Evolutionary conservation across 345 rosid species (phyloP).

Genomic region (Eucalyptus urophylla): DNA sequence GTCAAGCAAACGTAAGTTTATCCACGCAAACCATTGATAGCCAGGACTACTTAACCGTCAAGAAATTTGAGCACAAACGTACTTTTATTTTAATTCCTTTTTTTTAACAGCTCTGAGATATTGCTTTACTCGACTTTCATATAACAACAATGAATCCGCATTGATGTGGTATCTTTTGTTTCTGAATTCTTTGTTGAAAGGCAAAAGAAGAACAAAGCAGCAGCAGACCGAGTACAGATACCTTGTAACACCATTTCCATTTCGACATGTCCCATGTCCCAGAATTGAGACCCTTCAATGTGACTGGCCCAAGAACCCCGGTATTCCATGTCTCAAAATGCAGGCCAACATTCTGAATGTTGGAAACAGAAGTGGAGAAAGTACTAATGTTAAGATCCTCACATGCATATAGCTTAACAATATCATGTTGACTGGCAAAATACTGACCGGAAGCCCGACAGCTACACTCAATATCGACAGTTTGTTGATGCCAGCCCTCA

Average conservation of each 20-base stretch:
- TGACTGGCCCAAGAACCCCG: slow-evolving; percentile 80
- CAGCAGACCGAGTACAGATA: slow-evolving; percentile 4
- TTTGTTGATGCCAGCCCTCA: slow-evolving; percentile 74
- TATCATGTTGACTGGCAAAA: background rate
- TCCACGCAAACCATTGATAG: background rate
- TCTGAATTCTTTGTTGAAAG: background rate
- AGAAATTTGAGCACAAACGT: background rate
- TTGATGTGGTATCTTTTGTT: background rate
- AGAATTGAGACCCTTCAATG: slow-evolving; percentile 53
- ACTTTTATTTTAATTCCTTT: background rate
- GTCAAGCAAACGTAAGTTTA: background rate
- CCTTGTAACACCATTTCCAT: slow-evolving; percentile 95
- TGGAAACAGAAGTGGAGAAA: background rate
- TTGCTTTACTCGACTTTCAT: background rate
- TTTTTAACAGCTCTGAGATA: background rate
- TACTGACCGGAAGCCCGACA: slow-evolving; percentile 84
- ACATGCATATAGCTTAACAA: background rate
- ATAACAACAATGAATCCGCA: background rate
- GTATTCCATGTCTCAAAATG: slow-evolving; percentile 78
- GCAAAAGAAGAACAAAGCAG: background rate
- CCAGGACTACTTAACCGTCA: background rate
- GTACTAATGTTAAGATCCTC: background rate
- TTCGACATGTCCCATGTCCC: slow-evolving; percentile 77
- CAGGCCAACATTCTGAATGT: slow-evolving; percentile 63
- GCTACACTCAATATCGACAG: slow-evolving; percentile 63